Base-by-base conservation (phyloP, 1,284 basidiomycete genomes). In the Cutaneotrichosporon sp. region DNA sequence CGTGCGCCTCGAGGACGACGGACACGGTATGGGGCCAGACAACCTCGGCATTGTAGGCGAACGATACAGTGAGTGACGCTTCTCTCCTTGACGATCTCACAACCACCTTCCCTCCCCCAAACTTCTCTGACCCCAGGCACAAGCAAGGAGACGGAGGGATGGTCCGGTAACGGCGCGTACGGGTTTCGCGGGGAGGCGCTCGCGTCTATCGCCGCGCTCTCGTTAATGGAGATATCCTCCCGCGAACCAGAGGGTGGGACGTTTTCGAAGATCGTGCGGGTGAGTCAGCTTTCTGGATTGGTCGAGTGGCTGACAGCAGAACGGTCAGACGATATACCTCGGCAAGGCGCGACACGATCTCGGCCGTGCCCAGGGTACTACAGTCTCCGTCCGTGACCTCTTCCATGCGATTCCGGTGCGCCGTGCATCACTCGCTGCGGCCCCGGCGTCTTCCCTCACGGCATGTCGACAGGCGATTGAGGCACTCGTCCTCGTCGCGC, bases 131-230 rank as follows among this genome's bases (percentile, higher is more conserved):
- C 58, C 22, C 3, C 46, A 65, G 68, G 60, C 50, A 66, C 64
- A 11, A 69, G 62, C 51, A 73, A 72, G 58, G 34, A 47, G 7
- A 32, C 63, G 21, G 71, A 64, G 51, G 66, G 62, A 16, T 55
- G 53, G 57, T 26, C 63, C 2, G 68, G 66, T 4, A 58, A 64
- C 16, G 72, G 84, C 10, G 88, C 87, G 2, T 92, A 92, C 81
- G 92, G 92, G 0, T 94, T 91, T 80, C 86, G 91, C 65, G 92
- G 92, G 38, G 92, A 95, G 88, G 92, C 92, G 7, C 79, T 95
- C 52, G 88, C 90, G n/a, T 92, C 91, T 47, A 87, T 89, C 59
- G 88, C 89, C 34, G 87, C 91, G 2, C 73, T 81, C 88, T 34
- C 87, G 82, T 40, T 91, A 2, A 30, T 81, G 10, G 73, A 77